Percentiles rank a stretch among this genome's conserved stretches.
These are phyloP conservation scores for Neophaeococcomyces aloes DNA, from an alignment of 2,329 filamentous ascomycete genomes.

Conservation along the genomic window DNA sequence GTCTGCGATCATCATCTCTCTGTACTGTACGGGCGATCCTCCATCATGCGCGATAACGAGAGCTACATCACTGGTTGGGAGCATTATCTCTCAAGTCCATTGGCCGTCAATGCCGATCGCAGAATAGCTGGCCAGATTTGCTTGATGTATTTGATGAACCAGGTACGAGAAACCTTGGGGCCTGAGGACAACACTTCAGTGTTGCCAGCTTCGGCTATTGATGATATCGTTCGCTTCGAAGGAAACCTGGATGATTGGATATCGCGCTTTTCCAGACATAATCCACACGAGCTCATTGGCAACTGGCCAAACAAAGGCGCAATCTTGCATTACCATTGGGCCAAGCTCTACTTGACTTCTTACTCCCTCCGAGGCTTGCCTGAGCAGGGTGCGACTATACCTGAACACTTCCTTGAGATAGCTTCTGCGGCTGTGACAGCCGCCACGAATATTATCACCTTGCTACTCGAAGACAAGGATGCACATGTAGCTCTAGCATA, in stretches of 20 bases:
- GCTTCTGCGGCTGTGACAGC: conserved; percentile 36
- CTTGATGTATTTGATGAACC: conserved; percentile 35
- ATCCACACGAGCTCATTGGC: conserved; percentile 37
- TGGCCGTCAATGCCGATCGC: conserved; percentile 27
- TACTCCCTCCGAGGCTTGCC: conserved; percentile 39
- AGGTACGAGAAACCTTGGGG: conserved; percentile 35
- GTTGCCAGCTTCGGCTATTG: conserved; percentile 30
- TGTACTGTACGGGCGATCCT: conserved; percentile 35
- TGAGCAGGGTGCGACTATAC: conserved; percentile 31
- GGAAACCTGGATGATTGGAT: conserved; percentile 31
- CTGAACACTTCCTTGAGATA: conserved; percentile 29
- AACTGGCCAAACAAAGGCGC: conserved; percentile 43
- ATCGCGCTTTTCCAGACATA: conserved; percentile 20
- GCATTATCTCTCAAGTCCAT: conserved; percentile 24
- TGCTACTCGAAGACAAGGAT: conserved; percentile 35
- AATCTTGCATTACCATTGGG: conserved; percentile 42
- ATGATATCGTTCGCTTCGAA: conserved; percentile 32
- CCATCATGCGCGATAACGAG: conserved; percentile 32
- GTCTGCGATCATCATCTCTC: conserved; percentile 37
- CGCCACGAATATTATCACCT: conserved; percentile 33
- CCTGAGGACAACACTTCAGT: conserved; percentile 28
- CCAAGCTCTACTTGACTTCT: conserved; percentile 41
- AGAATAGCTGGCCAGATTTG: conserved; percentile 33
- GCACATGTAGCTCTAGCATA: conserved; percentile 34
- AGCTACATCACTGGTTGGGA: conserved; percentile 28